Evolutionary conservation across 1,284 basidiomycete species (phyloP).

Genomic region (Ceratobasidium sp.): DNA sequence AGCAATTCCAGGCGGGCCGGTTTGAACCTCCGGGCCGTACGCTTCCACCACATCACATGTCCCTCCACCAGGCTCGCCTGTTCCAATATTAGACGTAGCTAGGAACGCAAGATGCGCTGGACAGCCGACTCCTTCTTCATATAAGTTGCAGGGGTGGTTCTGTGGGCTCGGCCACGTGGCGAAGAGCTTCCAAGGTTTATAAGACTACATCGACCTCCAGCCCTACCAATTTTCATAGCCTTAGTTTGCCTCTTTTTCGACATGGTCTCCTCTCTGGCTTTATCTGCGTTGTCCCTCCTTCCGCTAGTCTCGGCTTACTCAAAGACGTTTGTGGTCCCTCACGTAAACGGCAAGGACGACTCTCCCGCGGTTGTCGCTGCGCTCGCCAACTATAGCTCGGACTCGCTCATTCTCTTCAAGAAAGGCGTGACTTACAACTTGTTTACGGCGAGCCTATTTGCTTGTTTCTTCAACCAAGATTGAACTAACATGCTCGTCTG

Average conservation of each 20-base stretch:
- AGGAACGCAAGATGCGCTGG: slow-evolving; percentile 13
- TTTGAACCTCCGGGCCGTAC: background rate
- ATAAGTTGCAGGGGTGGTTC: slow-evolving; percentile 5
- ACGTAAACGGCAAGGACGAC: slow-evolving; percentile 64
- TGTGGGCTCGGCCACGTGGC: slow-evolving; percentile 25
- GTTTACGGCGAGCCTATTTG: slow-evolving; percentile 32
- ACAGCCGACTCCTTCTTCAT: slow-evolving; percentile 14
- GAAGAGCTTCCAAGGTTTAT: slow-evolving; percentile 1
- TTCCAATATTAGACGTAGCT: slow-evolving; percentile 17
- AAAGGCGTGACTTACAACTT: slow-evolving; percentile 70
- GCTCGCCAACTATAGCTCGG: slow-evolving; percentile 59
- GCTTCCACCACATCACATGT: slow-evolving; percentile 15
- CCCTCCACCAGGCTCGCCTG: background rate
- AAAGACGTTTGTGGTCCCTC: slow-evolving; percentile 67
- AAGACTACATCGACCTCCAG: background rate
- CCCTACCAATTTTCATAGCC: background rate
- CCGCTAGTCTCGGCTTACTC: slow-evolving; percentile 57
- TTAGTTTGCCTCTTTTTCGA: background rate
- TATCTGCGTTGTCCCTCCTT: slow-evolving; percentile 47
- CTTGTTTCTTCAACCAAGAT: slow-evolving; percentile 48
- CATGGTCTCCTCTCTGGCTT: slow-evolving; percentile 17
- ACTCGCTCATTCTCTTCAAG: slow-evolving; percentile 69
- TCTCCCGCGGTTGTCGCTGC: slow-evolving; percentile 63
- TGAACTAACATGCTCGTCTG: slow-evolving; percentile 53
- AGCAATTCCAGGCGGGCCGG: slow-evolving; percentile 8